Base-by-base conservation (phyloP, 1,284 basidiomycete genomes). In the Apiotrichum veenhuisii region DNA sequence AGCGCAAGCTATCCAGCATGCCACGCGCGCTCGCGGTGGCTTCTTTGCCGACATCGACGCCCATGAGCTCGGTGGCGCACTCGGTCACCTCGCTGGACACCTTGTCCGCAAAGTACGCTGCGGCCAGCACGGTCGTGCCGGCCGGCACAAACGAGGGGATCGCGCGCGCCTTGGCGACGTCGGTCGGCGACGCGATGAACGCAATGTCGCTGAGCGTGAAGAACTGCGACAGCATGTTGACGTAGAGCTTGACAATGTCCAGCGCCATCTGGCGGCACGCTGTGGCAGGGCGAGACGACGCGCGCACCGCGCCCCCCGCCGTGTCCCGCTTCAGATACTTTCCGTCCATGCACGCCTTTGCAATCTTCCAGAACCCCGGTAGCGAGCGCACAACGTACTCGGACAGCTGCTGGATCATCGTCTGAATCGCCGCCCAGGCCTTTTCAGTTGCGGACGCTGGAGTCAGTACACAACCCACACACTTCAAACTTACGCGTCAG, bases 281-380 rank as follows among this genome's bases (percentile, higher is more conserved):
- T 0, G 85, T 82, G 1, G 90, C 84, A 58, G 91, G 90, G 37
- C 90, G 85, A 1, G 64, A 50, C 9, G 67, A 59, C 22, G 57
- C 60, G 14, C 57, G 57, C 41, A 66, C 52, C 23, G 37, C 58
- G 2, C 68, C 68, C 4, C n/a, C 22, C 2, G 64, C 55, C 15
- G 64, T 59, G 53, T 76, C 74, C 27, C 71, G 68, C 69, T 87
- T 89, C 72, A 86, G 87, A 73, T 89, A 92, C 73, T 88, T 90
- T 4, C 93, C 94, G 44, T 96, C 92, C 75, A 93, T 85, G 72
- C 94, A 95, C 17, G 84, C 85, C 74, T 86, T 91, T 1, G 89
- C 87, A 43, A 99, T 89, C 65, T 87, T 87, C 92, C 93, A 97
- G 76, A 97, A 98, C 64, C 84, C 91, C 3, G 94, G 92, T 45